These are phyloP conservation scores for Monosporascus sp. DNA, from an alignment of 2,329 filamentous ascomycete species.

Conservation along the genomic window DNA sequence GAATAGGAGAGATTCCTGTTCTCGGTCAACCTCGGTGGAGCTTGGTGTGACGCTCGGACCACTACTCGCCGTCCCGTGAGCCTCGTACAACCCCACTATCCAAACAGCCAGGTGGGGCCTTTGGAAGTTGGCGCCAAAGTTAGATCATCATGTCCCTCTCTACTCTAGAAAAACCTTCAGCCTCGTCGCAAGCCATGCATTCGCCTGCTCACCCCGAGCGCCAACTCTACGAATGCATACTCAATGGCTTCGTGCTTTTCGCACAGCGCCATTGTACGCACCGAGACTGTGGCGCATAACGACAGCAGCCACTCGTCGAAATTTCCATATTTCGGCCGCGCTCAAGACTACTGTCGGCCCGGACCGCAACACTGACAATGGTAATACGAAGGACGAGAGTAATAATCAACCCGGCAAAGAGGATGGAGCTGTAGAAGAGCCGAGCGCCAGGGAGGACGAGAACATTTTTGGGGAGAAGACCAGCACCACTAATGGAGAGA, in stretches of 20 bases:
- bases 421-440: constrained; percentile 4
- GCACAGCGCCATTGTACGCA: constrained; percentile 18
- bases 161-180: background rate
- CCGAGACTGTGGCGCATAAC: constrained; percentile 5
- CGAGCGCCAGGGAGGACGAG: constrained; percentile 7
- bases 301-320: constrained; percentile 4
- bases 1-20: background rate
- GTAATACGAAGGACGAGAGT: background rate
- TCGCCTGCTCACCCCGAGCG: constrained; percentile 25
- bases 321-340: constrained; percentile 17
- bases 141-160: background rate
- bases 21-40: background rate
- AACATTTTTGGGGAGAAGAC: constrained; percentile 17
- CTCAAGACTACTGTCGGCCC: constrained; percentile 8
- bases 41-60: constrained; percentile 9
- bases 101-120: too few species aligned
- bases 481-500: background rate
- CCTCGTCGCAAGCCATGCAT: constrained; percentile 19
- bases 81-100: background rate
- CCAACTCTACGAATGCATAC: constrained; percentile 27
- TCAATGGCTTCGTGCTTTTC: constrained; percentile 24
- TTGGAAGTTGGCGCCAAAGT: background rate
- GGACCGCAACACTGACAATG: constrained; percentile 5
- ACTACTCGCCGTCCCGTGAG: background rate
- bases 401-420: constrained; percentile 9